Conservation (phyloP, 768 basidiomycete species). For the Podaxis sp. region DNA sequence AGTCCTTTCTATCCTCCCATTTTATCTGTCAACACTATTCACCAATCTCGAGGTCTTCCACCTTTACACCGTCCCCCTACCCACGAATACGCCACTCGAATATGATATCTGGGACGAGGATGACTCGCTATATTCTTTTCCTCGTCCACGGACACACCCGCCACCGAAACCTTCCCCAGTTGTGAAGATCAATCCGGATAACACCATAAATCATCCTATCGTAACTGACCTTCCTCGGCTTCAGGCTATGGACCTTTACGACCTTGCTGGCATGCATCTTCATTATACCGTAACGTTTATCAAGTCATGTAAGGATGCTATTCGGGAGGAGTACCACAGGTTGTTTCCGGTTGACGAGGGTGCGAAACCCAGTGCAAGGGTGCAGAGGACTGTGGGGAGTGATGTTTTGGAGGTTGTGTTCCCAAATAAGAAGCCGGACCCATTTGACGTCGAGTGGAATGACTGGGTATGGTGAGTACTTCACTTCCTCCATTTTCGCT, state of each 20-base stretch:
- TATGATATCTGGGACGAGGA: conserved; percentile 18
- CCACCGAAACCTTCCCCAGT: neutral
- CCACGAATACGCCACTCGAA: conserved; percentile 37
- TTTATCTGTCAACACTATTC: conserved; percentile 64
- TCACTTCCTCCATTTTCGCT: neutral
- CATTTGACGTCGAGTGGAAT: conserved; percentile 65
- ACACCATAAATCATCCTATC: conserved; percentile 6
- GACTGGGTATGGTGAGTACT: conserved; percentile 66
- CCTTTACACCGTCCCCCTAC: conserved; percentile 51
- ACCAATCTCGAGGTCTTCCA: conserved; percentile 48
- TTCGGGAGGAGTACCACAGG: conserved; percentile 61
- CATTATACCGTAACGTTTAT: conserved; percentile 57
- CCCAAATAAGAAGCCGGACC: neutral
- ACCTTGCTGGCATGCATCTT: conserved; percentile 50
- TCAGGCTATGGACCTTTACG: conserved; percentile 11
- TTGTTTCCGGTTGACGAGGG: conserved; percentile 38
- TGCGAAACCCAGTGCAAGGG: neutral
- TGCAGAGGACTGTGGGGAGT: neutral
- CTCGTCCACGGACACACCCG: neutral
- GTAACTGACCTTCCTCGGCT: conserved; percentile 7
- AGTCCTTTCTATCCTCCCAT: conserved; percentile 59
- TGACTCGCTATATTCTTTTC: conserved; percentile 15
- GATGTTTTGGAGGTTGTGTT: neutral
- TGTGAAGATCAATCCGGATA: neutral
- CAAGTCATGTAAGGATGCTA: conserved; percentile 63